Base-by-base conservation (phyloP, 1,139 yeast species). In the Komagataea norvegica region DNA sequence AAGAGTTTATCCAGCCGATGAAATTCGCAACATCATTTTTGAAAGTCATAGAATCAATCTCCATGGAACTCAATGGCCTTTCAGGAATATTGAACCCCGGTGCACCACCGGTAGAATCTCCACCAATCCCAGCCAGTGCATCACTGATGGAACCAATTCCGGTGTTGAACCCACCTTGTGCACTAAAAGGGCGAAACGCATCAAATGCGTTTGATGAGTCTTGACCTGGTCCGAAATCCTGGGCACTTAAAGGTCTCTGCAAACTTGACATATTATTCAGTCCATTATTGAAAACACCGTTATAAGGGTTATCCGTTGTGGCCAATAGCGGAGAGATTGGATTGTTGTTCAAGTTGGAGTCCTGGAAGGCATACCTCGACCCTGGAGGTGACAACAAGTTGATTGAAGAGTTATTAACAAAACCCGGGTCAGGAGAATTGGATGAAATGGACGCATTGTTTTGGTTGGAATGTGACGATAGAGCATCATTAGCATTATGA, bases 1-100 rank as follows among this genome's bases (percentile, higher is more conserved):
- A 65, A 48, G 66, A 67, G 46, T 71, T 72, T 49, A 80, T 65
- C 88, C 88, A 81, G 48, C 65, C 65, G 47, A 75, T 70, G 48
- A 77, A 70, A 39, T 71, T 68, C 40, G 72, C 64, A 52, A 81
- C 56, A 46, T 70, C 74, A 36, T 61, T 62, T 13, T 69, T 66
- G 45, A 69, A 69, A 29, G 64, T 55, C 35, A 61, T 46, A 37
- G 60, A 48, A 44, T 59, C 49, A 46, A 49, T 43, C 29, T 55
- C 58, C 52, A 55, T 50, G 29, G 62, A 43, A 33, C 57, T 54
- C 22, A 57, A 29, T 14, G 61, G 58, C 41, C 60, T 44, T 29
- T 53, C 55, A 3, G 55, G 55, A 8, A 49, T 32, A 7, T 25
- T 38, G 8, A 44, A 33, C 1, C 37, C 41, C 7, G 38, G 33